Conservation (phyloP, 2,329 filamentous ascomycete genomes). For the Penicillium brevicompactum region DNA sequence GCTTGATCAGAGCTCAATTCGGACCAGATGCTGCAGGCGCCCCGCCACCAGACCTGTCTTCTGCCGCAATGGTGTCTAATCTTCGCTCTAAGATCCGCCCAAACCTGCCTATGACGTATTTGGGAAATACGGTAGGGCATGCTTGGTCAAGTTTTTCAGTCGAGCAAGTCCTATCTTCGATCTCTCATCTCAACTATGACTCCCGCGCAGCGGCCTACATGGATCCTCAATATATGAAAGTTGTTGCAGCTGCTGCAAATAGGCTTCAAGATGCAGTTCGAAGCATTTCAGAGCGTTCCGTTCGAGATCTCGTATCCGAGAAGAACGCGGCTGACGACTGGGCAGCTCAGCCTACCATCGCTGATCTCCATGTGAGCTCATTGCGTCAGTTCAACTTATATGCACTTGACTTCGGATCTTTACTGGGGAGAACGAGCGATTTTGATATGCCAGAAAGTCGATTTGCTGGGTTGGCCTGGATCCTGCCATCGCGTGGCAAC, state of each 20-base stretch:
- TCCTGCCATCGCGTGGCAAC: background rate
- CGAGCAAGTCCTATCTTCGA: background rate
- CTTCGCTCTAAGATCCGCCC: background rate
- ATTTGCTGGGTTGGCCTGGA: background rate
- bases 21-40: background rate
- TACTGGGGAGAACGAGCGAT: background rate
- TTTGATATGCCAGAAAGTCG: background rate
- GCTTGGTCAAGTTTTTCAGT: background rate
- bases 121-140: background rate
- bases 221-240: background rate
- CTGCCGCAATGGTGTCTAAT: background rate
- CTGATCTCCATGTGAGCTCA: background rate
- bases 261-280: background rate
- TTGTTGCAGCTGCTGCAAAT: background rate
- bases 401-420: background rate
- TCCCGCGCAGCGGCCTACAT: background rate
- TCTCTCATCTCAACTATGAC: background rate
- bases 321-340: background rate
- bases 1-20: background rate
- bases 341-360: background rate
- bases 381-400: background rate
- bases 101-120: background rate
- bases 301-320: background rate
- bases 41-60: background rate
- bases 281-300: background rate